These are phyloP conservation scores for Chlorella sorokiniana DNA, from an alignment of 139 green algal species.

Conservation along the genomic window DNA sequence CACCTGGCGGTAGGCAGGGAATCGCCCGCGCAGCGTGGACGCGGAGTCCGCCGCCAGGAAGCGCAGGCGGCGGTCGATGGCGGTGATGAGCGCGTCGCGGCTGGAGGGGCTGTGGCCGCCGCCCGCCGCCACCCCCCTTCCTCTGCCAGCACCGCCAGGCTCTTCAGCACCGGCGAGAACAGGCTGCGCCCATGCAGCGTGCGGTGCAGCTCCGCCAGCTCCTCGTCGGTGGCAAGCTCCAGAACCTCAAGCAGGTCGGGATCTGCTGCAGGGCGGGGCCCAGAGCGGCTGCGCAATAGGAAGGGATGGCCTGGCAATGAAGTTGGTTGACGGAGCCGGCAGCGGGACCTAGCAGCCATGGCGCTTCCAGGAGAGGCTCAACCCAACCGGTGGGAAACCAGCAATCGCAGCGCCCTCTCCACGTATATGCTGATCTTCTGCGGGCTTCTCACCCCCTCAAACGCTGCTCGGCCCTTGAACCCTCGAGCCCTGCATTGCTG, in stretches of 20 bases:
- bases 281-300: not conserved
- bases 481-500: too few species aligned
- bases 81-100: slow-evolving; percentile 43
- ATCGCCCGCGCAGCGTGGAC: slow-evolving; percentile 60
- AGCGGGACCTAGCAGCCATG: too few species aligned
- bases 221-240: slow-evolving; percentile 75
- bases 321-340: too few species aligned
- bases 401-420: too few species aligned
- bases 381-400: too few species aligned
- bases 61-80: slow-evolving; percentile 77
- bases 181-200: slow-evolving; percentile 54
- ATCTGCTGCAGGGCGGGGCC: slow-evolving; percentile 27
- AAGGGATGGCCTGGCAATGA: not conserved
- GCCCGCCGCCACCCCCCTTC: slow-evolving; percentile 41
- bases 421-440: too few species aligned
- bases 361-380: too few species aligned
- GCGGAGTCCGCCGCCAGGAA: slow-evolving; percentile 79
- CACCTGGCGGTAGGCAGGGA: slow-evolving; percentile 70
- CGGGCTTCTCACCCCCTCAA: too few species aligned
- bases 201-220: slow-evolving; percentile 67
- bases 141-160: slow-evolving; percentile 40
- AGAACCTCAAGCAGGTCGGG: slow-evolving; percentile 72
- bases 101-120: too few species aligned
- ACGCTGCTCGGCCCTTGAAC: too few species aligned
- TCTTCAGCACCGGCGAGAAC: slow-evolving; percentile 75